These are phyloP conservation scores for Chloranthus sessilifolius DNA, from an alignment of 164 flowering plant species.

Conservation along the genomic window DNA sequence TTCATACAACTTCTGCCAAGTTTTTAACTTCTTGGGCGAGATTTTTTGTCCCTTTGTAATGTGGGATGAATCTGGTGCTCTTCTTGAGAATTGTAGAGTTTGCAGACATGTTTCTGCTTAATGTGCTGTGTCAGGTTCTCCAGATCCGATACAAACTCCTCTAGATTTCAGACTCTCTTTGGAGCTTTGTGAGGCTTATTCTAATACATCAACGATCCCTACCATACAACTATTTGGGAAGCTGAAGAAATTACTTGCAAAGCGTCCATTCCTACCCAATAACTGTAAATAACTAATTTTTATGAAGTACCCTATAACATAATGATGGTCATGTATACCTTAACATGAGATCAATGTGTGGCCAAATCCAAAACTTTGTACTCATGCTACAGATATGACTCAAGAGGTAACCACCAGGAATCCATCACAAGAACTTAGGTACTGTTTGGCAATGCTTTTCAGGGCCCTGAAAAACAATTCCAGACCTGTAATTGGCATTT, in stretches of 20 bases:
- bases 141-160: constrained; percentile 33
- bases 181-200: constrained; percentile 50
- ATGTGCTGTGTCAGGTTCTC: constrained; percentile 26
- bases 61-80: constrained; percentile 35
- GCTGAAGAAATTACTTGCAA: constrained; percentile 35
- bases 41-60: constrained; percentile 34
- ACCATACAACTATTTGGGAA: constrained; percentile 30
- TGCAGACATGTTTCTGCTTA: constrained; percentile 37
- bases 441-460: too few relatives aligned
- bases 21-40: constrained; percentile 33
- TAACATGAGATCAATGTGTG: too few relatives aligned
- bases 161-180: constrained; percentile 27
- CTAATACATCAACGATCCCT: constrained; percentile 28
- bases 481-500: too few relatives aligned
- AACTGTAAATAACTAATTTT: not conserved
- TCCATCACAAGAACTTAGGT: too few relatives aligned
- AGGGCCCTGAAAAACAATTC: too few relatives aligned
- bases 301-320: not conserved
- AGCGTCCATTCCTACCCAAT: constrained; percentile 26
- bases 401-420: not conserved
- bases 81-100: constrained; percentile 35
- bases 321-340: too few relatives aligned
- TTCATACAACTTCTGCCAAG: constrained; percentile 37
- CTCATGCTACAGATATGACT: not conserved
- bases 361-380: too few relatives aligned